Conservation (phyloP, 2,329 filamentous ascomycete species). For the Neurospora crassa region DNA sequence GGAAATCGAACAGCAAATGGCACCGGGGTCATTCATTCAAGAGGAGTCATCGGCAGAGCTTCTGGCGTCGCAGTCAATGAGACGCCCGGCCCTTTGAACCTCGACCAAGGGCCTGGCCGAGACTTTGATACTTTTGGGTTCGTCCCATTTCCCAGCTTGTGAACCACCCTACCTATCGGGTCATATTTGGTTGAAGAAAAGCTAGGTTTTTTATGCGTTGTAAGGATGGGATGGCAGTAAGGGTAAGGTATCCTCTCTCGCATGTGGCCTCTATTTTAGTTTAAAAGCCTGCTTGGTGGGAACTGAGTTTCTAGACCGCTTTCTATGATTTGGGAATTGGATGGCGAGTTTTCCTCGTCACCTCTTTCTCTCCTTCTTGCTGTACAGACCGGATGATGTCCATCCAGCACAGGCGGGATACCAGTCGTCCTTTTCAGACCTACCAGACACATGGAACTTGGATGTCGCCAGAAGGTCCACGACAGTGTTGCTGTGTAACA, state of each 20-base stretch:
- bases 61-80: neutral
- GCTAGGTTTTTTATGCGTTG: neutral
- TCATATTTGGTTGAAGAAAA: neutral
- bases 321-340: neutral
- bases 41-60: neutral
- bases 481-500: conserved; percentile 1
- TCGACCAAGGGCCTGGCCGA: neutral
- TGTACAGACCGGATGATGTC: neutral
- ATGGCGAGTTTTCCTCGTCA: neutral
- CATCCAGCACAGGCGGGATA: neutral
- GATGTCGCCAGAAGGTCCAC: conserved; percentile 6
- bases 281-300: neutral
- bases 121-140: neutral
- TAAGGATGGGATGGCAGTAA: neutral
- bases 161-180: neutral
- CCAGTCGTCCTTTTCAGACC: neutral
- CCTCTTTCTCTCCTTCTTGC: neutral
- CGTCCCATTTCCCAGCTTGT: neutral
- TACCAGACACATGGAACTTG: neutral
- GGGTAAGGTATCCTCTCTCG: neutral
- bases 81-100: neutral
- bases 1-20: neutral
- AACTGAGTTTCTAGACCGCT: neutral
- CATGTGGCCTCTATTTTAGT: neutral
- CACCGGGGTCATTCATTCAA: neutral